These are phyloP conservation scores for Scheffersomyces spartinae DNA, from an alignment of 805 yeast species.

Conservation along the genomic window DNA sequence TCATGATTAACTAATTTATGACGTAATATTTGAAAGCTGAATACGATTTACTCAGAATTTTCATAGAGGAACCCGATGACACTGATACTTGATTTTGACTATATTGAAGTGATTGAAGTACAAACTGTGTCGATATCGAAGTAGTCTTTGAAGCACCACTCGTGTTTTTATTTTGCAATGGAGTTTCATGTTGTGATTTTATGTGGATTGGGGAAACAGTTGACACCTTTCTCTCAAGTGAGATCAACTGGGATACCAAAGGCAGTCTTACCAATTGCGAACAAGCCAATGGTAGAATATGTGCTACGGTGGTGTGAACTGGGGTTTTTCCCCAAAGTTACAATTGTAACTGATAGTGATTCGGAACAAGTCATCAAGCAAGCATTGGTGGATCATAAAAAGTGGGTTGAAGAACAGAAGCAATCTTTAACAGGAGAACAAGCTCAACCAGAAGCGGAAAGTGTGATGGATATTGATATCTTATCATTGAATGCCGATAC, in stretches of 20 bases:
- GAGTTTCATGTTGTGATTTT: constrained; percentile 86
- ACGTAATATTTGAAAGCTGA: constrained; percentile 1
- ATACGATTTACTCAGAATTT: constrained; percentile 1
- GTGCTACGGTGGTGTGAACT: constrained; percentile 88
- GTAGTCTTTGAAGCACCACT: too few species aligned
- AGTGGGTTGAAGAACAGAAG: constrained; percentile 15
- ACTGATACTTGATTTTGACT: neutral
- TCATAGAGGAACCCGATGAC: neutral
- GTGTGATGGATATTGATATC: constrained; percentile 32
- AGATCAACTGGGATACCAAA: constrained; percentile 62
- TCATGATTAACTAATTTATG: too few species aligned
- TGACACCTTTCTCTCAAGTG: constrained; percentile 60
- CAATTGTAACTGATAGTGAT: constrained; percentile 45
- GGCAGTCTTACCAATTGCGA: constrained; percentile 83
- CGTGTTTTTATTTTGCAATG: too few species aligned
- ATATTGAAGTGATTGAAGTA: neutral
- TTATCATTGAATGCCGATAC: constrained; percentile 35
- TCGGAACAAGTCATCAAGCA: constrained; percentile 35
- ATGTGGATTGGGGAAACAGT: constrained; percentile 72
- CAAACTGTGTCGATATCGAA: too few species aligned
- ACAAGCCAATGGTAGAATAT: constrained; percentile 77
- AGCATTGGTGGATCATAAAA: constrained; percentile 40
- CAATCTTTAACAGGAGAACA: constrained; percentile 5
- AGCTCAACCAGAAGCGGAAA: constrained; percentile 11
- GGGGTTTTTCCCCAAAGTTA: constrained; percentile 64